Evolutionary conservation across 2,329 filamentous ascomycete genomes (phyloP), one percentile per base, ranked within the genome.

Genomic region (Myriosclerotinia scirpicola): DNA sequence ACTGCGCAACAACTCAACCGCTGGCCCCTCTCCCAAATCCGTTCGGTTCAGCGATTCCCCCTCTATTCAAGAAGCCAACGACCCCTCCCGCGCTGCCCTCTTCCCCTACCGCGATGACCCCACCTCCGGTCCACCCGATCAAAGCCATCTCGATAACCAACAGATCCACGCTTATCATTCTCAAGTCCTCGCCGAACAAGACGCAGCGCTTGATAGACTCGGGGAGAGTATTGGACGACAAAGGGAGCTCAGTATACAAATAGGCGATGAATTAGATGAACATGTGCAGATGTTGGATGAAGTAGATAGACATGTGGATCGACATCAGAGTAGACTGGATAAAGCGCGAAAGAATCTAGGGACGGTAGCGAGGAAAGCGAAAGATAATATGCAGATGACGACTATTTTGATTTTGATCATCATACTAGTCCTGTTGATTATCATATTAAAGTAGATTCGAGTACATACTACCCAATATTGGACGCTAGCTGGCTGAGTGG

Each of bases 191-290:
- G 84, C 85, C n/a, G 89, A 97, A 69, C 95, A 99, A 79, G 95
- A 99, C 76, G 90, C 91, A 71, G 93, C 97, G 77, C 84, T 99
- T n/a, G 94, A 98, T 77, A 83, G 85, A 12, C 81, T 99, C 5
- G 92, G 93, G n/a, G 86, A 88, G 74, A 92, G 87, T 67, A 97
- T 99, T 72, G 86, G 91, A 5, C 87, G 95, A 50, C 95, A 98
- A 81, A 84, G 96, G 60, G 92, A 98, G 80, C 83, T 99, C 69
- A 93, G 90, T 76, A 96, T 97, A 81, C 92, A 95, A 80, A 98
- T 99, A 74, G 94, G 95, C 40, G 91, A 97, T 77, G 95, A 99
- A 82, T 83, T 99, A 46, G 95, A 98, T 73, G 90, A 88, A 72
- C 95, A 99, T 75, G 90, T 96, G 48, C 84, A 90, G 72, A 83